Evolutionary conservation across 202 grass and related monocot genomes (phyloP), one percentile per base, ranked within the genome.

Genomic region (Zizania palustris): DNA sequence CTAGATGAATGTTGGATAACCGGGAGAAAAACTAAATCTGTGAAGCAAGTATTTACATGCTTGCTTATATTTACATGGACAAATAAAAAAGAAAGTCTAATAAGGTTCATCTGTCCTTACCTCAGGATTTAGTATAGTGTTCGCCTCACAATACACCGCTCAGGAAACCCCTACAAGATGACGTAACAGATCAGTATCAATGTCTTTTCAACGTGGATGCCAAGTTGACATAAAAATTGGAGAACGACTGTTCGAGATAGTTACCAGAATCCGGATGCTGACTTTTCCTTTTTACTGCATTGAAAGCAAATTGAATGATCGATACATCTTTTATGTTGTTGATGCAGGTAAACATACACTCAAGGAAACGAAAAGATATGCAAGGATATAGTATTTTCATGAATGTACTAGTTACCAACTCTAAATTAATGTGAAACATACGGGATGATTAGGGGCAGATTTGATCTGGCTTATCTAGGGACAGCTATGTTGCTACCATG

Each of bases 201-300:
- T 69, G 21, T 7, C 15, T 60, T 59, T 44, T 18, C 58, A 38
- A 62, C 71, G 43, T 55, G 48, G 63, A 78, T 37, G 59, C 56
- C 6, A 71, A 49, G 5, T 64, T 6, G 28, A 44, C 16, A 78
- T 43, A 41, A 20, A 34, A 55, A 65, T 11, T 62, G 53, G 72
- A 45, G 37, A 72, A 66, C 49, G 28, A 28, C 28, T 28, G 28
- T 35, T 11, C 12, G 28, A 28, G 28, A 36, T 9, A 68, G 18
- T 68, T 93, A 97, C 93, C 93, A 93, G 80, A 97, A 87, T 85
- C 90, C 86, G n/a, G 87, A 78, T 72, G 77, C 11, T 28, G 80
- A 16, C 44, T 85, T 82, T 81, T 93, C 88, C 40, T 88, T 89
- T 69, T 89, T 81, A 64, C 90, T 97, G 88, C 84, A 87, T 82